Base-by-base conservation (phyloP, 179 eudicot genomes). In the Camellia oleifera region DNA sequence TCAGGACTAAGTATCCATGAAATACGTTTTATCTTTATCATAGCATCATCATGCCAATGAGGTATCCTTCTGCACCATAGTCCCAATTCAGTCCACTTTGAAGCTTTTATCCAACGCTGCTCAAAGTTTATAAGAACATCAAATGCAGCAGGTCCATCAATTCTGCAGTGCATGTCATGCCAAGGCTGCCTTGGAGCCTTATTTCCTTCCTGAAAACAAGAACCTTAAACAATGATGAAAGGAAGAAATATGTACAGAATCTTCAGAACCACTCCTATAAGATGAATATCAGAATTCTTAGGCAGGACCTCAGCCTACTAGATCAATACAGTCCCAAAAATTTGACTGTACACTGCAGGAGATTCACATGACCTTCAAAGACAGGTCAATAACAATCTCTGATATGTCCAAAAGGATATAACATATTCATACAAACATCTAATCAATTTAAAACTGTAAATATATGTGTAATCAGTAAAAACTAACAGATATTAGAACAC, bases 141-240 rank as follows among this genome's bases (percentile, higher is more conserved):
- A 89, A 93, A 88, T 53, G 97, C 98, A 81, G 98, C 98, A 81
- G 97, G 95, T 4, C 98, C 98, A 32, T 95, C 97, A 68, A 95
- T 85, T 85, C 86, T 93, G 89, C 97, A 93, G 73, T 95, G 98
- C 78, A 89, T 78, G 86, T 94, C 98, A 86, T 94, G 98, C 98
- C 98, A 94, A 17, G 98, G 97, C 80, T 95, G 92, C 81, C 97
- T 92, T 64, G 98, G 97, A 65, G 89, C 97, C 89, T 82, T 89
- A 20, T 85, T 90, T 80, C 94, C 98, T 74, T 88, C 86, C 99
- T 96, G 5, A 81, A 78, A 63, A 61, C 11, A 14, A 73, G 5
- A 69, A 50, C 15, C 32, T 18, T 63, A 63, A 63, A 18, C 40
- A 20, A 11, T 54, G 4, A 12, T 17, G 54, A 42, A 74, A 61